Percentiles rank a stretch among this genome's conserved stretches.
Conservation (phyloP, 2,329 filamentous ascomycete species). For the Ambrosiella beaveri region DNA sequence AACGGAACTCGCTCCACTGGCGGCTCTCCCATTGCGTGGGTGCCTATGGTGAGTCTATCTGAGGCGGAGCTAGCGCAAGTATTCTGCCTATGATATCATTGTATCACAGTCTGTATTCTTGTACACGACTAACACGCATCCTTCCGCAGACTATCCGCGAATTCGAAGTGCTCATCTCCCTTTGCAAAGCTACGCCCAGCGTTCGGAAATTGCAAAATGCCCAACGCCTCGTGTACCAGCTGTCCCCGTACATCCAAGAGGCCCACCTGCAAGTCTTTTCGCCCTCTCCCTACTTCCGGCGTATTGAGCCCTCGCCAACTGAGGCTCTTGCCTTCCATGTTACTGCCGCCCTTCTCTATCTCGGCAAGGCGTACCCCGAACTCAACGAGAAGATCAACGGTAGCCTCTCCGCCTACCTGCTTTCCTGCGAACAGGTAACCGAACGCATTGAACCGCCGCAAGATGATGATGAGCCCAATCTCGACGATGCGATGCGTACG, state of each 20-base stretch:
- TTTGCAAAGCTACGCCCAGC: constrained; percentile 75
- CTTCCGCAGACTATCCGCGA: constrained; percentile 63
- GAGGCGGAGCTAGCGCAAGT: neutral
- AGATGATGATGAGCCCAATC: constrained; percentile 37
- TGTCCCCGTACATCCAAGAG: constrained; percentile 73
- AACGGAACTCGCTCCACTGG: constrained; percentile 18
- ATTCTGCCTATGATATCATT: neutral
- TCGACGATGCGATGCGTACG: constrained; percentile 50
- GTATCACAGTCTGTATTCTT: neutral
- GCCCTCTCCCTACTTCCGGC: constrained; percentile 65
- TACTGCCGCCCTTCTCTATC: constrained; percentile 60
- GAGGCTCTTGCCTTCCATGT: constrained; percentile 68
- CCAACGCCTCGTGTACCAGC: constrained; percentile 57
- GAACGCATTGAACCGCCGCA: constrained; percentile 35
- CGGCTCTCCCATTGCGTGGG: constrained; percentile 27
- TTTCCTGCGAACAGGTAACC: constrained; percentile 48
- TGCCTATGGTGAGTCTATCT: constrained; percentile 39
- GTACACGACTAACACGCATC: neutral
- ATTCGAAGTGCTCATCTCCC: constrained; percentile 75
- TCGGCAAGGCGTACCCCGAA: constrained; percentile 55
- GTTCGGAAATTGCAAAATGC: constrained; percentile 56
- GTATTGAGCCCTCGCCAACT: constrained; percentile 74
- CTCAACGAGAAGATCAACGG: constrained; percentile 49
- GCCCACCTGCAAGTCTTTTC: constrained; percentile 63
- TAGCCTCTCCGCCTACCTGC: constrained; percentile 54